These are phyloP conservation scores for Corylus americana DNA, from an alignment of 306 rosid species.

Conservation along the genomic window DNA sequence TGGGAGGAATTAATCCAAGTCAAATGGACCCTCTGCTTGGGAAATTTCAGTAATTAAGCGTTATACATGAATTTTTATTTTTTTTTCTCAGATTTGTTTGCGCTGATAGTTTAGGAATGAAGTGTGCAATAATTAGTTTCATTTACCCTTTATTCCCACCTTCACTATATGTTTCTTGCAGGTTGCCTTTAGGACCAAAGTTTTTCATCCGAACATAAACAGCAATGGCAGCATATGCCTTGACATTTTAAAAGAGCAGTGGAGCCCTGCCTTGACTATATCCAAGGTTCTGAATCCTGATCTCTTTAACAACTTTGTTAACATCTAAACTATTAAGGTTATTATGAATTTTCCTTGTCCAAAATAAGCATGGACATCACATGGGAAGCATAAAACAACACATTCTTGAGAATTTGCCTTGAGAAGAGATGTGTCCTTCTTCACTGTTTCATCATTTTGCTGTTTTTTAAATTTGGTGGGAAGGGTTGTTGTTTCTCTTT, in stretches of 20 bases:
- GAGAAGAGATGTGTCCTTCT: neutral
- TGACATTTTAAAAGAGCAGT: conserved; percentile 81
- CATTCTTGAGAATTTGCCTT: neutral
- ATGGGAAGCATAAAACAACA: neutral
- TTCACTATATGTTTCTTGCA: conserved; percentile 26
- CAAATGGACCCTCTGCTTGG: conserved; percentile 3
- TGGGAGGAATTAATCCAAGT: conserved; percentile 2
- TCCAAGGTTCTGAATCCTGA: conserved; percentile 54
- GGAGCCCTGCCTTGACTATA: conserved; percentile 86
- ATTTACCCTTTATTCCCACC: conserved; percentile 13
- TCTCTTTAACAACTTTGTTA: conserved; percentile 17
- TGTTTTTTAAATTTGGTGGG: conserved; percentile 60
- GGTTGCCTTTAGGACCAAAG: conserved; percentile 90
- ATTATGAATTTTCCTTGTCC: neutral
- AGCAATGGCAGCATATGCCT: conserved; percentile 92
- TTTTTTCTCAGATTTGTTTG: neutral
- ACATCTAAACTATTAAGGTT: neutral
- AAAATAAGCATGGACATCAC: neutral
- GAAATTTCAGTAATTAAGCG: neutral
- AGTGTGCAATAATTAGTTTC: neutral
- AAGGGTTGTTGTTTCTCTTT: conserved; percentile 56
- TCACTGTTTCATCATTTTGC: conserved; percentile 30
- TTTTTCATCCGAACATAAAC: conserved; percentile 87
- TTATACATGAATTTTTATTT: neutral
- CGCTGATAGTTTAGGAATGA: neutral